Base-by-base conservation (phyloP, 2,329 filamentous ascomycete species). In the Tolypocladium ovalisporum region DNA sequence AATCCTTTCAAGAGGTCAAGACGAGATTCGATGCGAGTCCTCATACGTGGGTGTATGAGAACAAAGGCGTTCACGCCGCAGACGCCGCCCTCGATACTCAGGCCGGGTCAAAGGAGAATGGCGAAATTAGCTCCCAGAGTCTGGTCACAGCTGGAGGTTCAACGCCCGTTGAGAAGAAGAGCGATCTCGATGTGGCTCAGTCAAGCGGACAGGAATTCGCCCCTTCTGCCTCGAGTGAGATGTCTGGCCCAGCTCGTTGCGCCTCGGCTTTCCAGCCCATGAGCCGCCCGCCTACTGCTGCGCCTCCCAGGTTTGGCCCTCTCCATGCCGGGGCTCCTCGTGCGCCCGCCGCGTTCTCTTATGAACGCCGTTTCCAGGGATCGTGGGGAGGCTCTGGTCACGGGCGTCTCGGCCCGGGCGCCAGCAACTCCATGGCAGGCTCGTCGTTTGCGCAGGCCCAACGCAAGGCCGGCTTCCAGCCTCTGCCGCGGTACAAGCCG, bases 251-350 rank as follows among this genome's bases (percentile, higher is more conserved):
- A n/a, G 49, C 55, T 24, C 67, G 66, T 13, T 62, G 67, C 17
- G 40, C 59, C 3, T 64, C 68, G 3, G 61, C 59, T 52, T 68
- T 69, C 32, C 70, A 70, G 40, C 56, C 60, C 12, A 57, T 54
- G 12, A 51, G 51, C 29, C 63, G 67, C 1, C 42, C 62, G 10
- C 37, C 59, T 17, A 57, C 62, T n/a, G 58, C 56, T 12, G 65
- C 61, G 1, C 64, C 70, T 36, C 63, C 69, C 12, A 67, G 67
- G 56, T 71, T 70, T 52, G 68, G 69, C 1, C 68, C 68, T 8
- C 61, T 68, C 9, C 63, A 66, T 6, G 63, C 62, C 5, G 63
- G 65, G 2, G 67, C 68, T 9, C 63, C 68, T 29, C 67, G 70
- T 4, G 62, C 65, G 1, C 61, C 64, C 0, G 66, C 69, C 4